Base-by-base conservation (phyloP, 495 filamentous ascomycete species). In the Xylaria telfairii region DNA sequence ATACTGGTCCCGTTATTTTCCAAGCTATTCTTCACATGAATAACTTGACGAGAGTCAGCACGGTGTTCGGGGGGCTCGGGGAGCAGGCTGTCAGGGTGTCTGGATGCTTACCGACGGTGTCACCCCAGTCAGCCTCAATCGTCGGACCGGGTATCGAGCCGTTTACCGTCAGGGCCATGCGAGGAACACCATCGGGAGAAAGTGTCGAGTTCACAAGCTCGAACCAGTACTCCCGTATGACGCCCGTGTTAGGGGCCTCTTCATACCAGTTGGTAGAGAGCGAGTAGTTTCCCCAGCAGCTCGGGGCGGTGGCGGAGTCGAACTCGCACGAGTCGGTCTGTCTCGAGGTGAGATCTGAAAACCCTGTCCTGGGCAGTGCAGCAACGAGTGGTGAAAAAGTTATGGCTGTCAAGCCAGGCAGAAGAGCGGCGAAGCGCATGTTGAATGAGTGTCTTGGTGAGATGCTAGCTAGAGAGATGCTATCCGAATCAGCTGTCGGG, bases 111-210 rank as follows among this genome's bases (percentile, higher is more conserved):
- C 69, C 70, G 17, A 86, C 74, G 34, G 80, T 84, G 60, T 87
- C 84, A 72, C 85, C 85, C 81, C 82, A 85, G 71, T 81, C 75
- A 4, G 79, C 82, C 60, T 75, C 71, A 49, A 84, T 79, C 13
- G 76, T 80, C 7, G 83, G 83, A 10, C 80, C 83, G 17, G 86
- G 81, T 72, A 84, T 75, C 19, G 79, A 69, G 24, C 82, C 82
- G 73, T 87, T 87, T 60, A 86, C 74, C 6, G 80, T 73, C 26
- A 87, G 71, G 6, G 81, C 78, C 9, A 77, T 39, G 49, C 84
- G 80, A 15, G 74, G 65, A 47, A 81, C 78, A 47, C 87, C 87
- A 78, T 89, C 86, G 0, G 86, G 86, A 2, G 86, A 71, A 41
- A 84, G 70, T 10, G 79, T 86, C 12, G 78, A 76, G 53, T 87